Conservation (phyloP, 352 stramenopile genomes). For the Phytophthora brassicae region DNA sequence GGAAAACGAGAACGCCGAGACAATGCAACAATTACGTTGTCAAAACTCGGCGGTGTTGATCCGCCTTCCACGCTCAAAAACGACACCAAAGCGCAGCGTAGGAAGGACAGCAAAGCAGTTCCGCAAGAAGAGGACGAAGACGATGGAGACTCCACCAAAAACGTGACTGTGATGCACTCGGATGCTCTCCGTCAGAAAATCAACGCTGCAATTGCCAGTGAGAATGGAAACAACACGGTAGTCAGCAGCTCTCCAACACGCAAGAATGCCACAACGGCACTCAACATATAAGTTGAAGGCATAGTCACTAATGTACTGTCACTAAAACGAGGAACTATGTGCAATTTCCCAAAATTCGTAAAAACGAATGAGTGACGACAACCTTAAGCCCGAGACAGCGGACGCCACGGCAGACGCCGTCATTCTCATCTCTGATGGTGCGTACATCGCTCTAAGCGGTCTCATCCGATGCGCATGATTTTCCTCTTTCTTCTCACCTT, state of each 20-base stretch:
- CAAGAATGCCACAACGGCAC: slow-evolving; percentile 31
- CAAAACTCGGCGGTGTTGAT: slow-evolving; percentile 12
- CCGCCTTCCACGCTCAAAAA: slow-evolving; percentile 31
- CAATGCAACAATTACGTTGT: not conserved
- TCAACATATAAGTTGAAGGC: slow-evolving; percentile 14
- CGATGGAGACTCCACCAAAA: slow-evolving; percentile 12
- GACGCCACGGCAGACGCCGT: slow-evolving; percentile 28
- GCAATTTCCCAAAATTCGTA: not conserved
- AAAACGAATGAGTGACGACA: slow-evolving; percentile 15
- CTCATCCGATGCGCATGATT: not conserved
- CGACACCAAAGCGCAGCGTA: slow-evolving; percentile 2
- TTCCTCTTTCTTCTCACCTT: slow-evolving; percentile 2
- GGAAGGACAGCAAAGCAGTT: slow-evolving; percentile 16
- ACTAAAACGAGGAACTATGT: slow-evolving; percentile 2
- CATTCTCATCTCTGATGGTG: slow-evolving; percentile 59
- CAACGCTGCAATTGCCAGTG: not conserved
- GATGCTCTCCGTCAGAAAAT: slow-evolving; percentile 31
- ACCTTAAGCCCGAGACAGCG: slow-evolving; percentile 22
- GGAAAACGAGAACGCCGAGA: slow-evolving; percentile 29
- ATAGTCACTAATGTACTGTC: not conserved
- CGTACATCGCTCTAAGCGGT: not conserved
- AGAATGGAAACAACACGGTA: not conserved
- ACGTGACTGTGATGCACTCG: slow-evolving; percentile 29
- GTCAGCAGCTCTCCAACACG: slow-evolving; percentile 21
- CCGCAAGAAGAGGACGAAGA: slow-evolving; percentile 26